Evolutionary conservation across 2,329 filamentous ascomycete species (phyloP).

Genomic region (Coniochaeta sp.): DNA sequence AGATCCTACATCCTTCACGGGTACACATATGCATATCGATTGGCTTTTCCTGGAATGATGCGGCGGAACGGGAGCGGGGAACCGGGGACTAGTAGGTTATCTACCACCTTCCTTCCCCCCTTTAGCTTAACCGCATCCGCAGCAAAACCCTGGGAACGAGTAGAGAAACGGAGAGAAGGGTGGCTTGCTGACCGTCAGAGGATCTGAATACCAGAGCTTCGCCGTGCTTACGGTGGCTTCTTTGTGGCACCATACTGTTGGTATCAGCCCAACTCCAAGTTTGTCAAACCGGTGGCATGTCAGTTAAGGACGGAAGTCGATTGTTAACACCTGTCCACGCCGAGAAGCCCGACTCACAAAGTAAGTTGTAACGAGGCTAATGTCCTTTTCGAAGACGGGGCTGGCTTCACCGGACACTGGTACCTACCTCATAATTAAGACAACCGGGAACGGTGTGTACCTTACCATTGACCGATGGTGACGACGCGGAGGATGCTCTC

Average conservation of each 20-base stretch:
- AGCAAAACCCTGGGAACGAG: background rate
- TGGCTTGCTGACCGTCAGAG: background rate
- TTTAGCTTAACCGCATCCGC: background rate
- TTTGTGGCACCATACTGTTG: background rate
- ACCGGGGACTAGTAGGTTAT: slow-evolving; percentile 2
- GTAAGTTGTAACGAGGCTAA: background rate
- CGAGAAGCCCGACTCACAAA: background rate
- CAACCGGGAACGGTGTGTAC: background rate
- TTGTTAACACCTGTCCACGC: background rate
- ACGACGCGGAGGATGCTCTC: background rate
- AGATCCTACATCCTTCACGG: background rate
- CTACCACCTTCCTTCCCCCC: background rate
- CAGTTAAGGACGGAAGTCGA: background rate
- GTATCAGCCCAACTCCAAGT: background rate
- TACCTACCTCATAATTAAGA: background rate
- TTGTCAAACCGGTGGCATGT: background rate
- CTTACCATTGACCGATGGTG: background rate
- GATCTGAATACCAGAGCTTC: background rate
- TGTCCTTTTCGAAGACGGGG: background rate
- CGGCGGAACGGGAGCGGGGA: slow-evolving; percentile 2
- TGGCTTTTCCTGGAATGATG: background rate
- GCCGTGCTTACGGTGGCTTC: background rate
- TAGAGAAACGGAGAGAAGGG: background rate
- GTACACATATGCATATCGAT: background rate
- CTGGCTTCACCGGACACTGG: background rate